Conservation (phyloP, 2,329 filamentous ascomycete species). For the Colletotrichum cordylinicola region DNA sequence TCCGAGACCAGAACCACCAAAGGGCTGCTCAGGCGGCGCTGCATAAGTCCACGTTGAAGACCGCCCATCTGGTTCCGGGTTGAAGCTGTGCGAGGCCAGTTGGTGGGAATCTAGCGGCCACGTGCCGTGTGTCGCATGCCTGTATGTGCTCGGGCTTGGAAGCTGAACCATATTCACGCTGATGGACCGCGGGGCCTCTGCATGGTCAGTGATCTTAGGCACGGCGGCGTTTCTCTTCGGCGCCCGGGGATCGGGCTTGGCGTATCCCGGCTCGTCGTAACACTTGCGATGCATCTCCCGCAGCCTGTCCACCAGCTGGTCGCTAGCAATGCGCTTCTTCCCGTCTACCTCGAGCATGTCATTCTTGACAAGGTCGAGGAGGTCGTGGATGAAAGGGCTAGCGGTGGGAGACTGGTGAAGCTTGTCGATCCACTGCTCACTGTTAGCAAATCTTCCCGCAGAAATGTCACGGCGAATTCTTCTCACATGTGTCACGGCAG, state of each 20-base stretch:
- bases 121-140: neutral
- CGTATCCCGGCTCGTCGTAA: neutral
- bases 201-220: neutral
- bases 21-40: neutral
- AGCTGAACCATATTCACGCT: neutral
- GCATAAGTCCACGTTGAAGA: neutral
- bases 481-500: too few species aligned
- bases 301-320: neutral
- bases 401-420: neutral
- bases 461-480: too few species aligned
- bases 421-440: neutral
- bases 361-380: neutral
- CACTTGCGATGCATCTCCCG: neutral
- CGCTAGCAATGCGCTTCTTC: neutral
- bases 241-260: neutral
- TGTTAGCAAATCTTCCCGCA: too few species aligned
- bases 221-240: too few species aligned
- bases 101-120: neutral
- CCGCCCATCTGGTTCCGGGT: neutral
- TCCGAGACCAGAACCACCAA: rapidly evolving
- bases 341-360: neutral
- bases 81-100: rapidly evolving
- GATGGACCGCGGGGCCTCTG: neutral
- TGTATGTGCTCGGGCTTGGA: neutral
- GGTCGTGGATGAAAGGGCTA: neutral